Base-by-base conservation (phyloP, 2,329 filamentous ascomycete species). In the Alternaria sp. region DNA sequence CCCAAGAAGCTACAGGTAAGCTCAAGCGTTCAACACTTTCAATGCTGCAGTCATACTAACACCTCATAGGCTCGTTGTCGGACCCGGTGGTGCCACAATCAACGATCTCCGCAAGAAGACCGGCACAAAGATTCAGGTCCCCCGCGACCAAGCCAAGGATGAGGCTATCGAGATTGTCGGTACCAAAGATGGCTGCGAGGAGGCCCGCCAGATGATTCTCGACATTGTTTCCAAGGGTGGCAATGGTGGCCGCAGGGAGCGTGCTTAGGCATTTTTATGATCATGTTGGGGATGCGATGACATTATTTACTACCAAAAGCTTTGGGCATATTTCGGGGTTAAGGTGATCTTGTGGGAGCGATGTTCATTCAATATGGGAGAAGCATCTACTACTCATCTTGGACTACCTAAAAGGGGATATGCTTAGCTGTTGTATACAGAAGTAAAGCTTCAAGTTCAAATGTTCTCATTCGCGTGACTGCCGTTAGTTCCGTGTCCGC, bases 101-200 rank as follows among this genome's bases (percentile, higher is more conserved):
- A 97, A 97, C 82, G 84, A 89, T 45, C 97, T 99, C 78, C 90
- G 96, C 71, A 93, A 93, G 83, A 89, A 96, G 84, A 97, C 93
- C 55, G 92, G 92, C 59, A 97, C 94, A 82, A 93, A 91, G 82
- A 96, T 99, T 78, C 93, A 94, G 69, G 95, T 99, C 44, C 96
- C 96, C 21, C 90, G 92, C 69, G 90, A 93, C 74, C 91, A 96
- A 80, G 84, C 84, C 52, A 82, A 83, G 70, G 86, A 85, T 21
- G 94, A 97, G 80, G 93, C 95, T 5, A 97, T 99, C 77, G 93
- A 97, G 83, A 91, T 99, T 73, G 85, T 91, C 36, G 96, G 96
- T 43, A 87, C 86, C 59, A 88, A 87, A 75, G 91, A 93, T 15
- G 93, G 92, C 12, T 89, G 97, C 40, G 93, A 97, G 81, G 87